Evolutionary conservation across 371 early-diverging fungal genomes (phyloP).

Genomic region (Dichotomocladium elegans): DNA sequence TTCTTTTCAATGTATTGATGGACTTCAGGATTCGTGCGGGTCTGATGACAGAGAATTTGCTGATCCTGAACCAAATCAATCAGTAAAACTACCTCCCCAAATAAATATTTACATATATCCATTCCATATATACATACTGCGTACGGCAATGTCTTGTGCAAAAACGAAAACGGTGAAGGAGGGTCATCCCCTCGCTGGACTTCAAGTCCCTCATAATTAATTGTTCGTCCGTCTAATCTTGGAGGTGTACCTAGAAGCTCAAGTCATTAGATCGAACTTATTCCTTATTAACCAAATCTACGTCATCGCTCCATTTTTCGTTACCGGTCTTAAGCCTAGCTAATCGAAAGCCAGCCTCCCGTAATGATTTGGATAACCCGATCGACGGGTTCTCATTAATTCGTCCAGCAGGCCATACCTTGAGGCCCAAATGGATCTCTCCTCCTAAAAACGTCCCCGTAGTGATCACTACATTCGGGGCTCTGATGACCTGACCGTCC

Average conservation of each 20-base stretch:
- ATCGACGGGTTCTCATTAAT: slow-evolving; percentile 74
- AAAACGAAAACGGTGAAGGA: slow-evolving; percentile 75
- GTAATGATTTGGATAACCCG: slow-evolving; percentile 72
- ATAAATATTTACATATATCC: neutral
- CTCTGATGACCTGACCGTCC: slow-evolving; percentile 61
- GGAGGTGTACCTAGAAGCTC: slow-evolving; percentile 69
- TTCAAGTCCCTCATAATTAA: slow-evolving; percentile 62
- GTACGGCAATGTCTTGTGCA: slow-evolving; percentile 62
- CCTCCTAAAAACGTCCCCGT: slow-evolving; percentile 87
- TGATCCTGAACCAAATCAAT: slow-evolving; percentile 33
- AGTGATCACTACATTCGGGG: slow-evolving; percentile 77
- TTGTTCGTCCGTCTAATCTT: slow-evolving; percentile 70
- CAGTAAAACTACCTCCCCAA: neutral
- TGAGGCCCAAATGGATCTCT: slow-evolving; percentile 80
- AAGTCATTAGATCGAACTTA: neutral
- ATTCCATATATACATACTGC: slow-evolving; percentile 30
- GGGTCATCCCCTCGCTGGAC: slow-evolving; percentile 75
- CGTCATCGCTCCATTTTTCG: neutral
- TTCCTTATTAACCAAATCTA: neutral
- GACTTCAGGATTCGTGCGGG: slow-evolving; percentile 65
- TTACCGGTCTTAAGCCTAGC: slow-evolving; percentile 77
- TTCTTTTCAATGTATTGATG: slow-evolving; percentile 71
- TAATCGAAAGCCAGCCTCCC: slow-evolving; percentile 70
- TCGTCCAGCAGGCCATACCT: slow-evolving; percentile 76
- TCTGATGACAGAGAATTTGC: slow-evolving; percentile 78